Conservation (phyloP, 805 yeast species). For the Candida xiaguanensis region DNA sequence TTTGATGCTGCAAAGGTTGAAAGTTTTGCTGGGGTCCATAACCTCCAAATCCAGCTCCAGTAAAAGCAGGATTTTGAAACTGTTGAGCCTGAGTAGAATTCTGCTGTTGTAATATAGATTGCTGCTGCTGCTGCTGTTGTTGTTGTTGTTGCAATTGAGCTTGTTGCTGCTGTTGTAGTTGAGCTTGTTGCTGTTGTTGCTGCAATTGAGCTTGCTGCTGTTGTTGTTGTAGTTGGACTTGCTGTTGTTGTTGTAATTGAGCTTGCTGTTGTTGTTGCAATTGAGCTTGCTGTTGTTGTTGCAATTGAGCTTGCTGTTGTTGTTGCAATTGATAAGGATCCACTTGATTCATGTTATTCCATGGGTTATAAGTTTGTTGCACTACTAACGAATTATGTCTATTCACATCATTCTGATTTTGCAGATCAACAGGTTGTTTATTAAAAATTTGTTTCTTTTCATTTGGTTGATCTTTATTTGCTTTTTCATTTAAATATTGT, state of each 20-base stretch:
- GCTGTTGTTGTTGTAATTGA: conserved; percentile 21
- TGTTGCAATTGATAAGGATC: conserved; percentile 15
- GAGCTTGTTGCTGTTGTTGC: conserved; percentile 10
- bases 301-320: conserved; percentile 11
- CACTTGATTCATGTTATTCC: conserved; percentile 26
- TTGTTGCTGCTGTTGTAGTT: conserved; percentile 11
- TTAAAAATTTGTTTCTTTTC: conserved; percentile 5
- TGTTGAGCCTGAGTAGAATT: conserved; percentile 14
- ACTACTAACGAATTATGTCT: conserved; percentile 28
- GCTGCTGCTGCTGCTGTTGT: conserved; percentile 18
- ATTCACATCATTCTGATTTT: conserved; percentile 3
- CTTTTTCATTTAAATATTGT: conserved; percentile 71
- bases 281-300: conserved; percentile 11
- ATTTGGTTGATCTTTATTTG: conserved; percentile 23
- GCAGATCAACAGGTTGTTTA: conserved; percentile 3
- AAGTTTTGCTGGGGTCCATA: conserved; percentile 33
- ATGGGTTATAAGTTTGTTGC: conserved; percentile 40
- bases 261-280: conserved; percentile 17
- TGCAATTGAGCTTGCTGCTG: conserved; percentile 25
- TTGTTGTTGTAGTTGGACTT: conserved; percentile 22
- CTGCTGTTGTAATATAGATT: conserved; percentile 23
- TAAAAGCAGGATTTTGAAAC: conserved; percentile 22
- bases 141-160: conserved; percentile 14
- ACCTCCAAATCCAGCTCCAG: conserved; percentile 63
- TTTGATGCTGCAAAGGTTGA: conserved; percentile 12